These are phyloP conservation scores for Chalciporus piperatus DNA, from an alignment of 768 basidiomycete genomes.

Conservation along the genomic window DNA sequence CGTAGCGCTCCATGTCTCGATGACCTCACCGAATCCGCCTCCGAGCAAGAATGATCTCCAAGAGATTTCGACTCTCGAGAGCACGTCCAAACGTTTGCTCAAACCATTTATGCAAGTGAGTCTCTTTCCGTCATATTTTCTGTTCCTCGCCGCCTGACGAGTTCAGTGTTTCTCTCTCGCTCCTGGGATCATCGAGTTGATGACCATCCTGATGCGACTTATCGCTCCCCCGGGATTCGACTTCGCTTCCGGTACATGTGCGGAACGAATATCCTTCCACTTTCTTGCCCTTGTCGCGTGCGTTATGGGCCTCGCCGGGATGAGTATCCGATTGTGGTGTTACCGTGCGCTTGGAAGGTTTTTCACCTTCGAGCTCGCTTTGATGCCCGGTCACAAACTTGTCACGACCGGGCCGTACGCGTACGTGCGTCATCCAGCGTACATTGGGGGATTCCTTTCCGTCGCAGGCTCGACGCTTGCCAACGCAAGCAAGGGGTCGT, in stretches of 20 bases:
- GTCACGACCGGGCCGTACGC: slow-evolving; percentile 16
- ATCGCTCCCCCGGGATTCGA: neutral
- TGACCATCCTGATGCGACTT: neutral
- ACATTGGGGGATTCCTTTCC: slow-evolving; percentile 6
- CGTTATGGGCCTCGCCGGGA: slow-evolving; percentile 22
- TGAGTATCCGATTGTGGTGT: slow-evolving; percentile 33
- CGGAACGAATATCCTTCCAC: slow-evolving; percentile 4
- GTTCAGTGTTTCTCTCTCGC: slow-evolving; percentile 1
- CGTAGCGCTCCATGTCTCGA: slow-evolving; percentile 3
- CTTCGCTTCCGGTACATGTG: slow-evolving; percentile 1
- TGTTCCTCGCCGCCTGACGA: neutral
- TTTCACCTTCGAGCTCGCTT: slow-evolving; percentile 41
- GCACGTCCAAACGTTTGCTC: neutral
- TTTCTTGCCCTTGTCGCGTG: neutral
- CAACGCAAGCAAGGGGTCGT: slow-evolving; percentile 11
- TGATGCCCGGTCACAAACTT: slow-evolving; percentile 5
- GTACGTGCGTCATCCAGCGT: slow-evolving; percentile 12
- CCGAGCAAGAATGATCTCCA: neutral
- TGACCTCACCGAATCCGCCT: slow-evolving; percentile 7
- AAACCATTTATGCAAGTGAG: neutral
- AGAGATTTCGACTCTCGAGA: neutral
- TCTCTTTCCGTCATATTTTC: neutral
- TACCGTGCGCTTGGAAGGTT: slow-evolving; percentile 36
- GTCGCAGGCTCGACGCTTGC: slow-evolving; percentile 6
- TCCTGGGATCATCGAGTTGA: slow-evolving; percentile 2